Percentiles rank a stretch among this genome's conserved stretches.
Conservation (phyloP, 2,329 filamentous ascomycete species). For the Colletotrichum lentis region DNA sequence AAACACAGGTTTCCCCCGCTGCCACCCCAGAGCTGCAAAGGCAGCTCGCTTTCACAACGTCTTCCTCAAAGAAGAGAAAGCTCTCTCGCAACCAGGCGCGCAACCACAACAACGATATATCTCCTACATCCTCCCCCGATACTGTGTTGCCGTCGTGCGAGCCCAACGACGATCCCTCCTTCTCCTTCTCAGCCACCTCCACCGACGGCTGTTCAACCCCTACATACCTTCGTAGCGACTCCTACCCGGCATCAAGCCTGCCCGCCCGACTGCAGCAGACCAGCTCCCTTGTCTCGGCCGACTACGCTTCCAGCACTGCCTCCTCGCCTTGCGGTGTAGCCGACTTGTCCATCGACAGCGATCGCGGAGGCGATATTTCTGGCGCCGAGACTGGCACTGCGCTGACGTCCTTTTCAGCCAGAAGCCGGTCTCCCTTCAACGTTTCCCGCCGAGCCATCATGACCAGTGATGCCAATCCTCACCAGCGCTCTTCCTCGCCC, state of each 20-base stretch:
- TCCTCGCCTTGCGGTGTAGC: conserved; percentile 68
- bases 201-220: conserved; percentile 39
- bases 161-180: conserved; percentile 57
- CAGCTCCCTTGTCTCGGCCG: conserved; percentile 53
- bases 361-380: conserved; percentile 57
- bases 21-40: conserved; percentile 62
- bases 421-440: conserved; percentile 63
- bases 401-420: conserved; percentile 47
- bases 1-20: conserved; percentile 15
- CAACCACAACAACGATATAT: conserved; percentile 49
- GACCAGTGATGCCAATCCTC: conserved; percentile 65
- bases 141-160: conserved; percentile 63
- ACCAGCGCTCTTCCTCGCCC: conserved; percentile 70
- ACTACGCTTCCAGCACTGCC: conserved; percentile 63
- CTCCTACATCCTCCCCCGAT: conserved; percentile 52
- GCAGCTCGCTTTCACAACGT: conserved; percentile 77
- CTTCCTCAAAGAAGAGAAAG: conserved; percentile 78
- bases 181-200: conserved; percentile 60
- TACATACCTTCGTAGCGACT: conserved; percentile 44
- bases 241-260: conserved; percentile 57
- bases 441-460: conserved; percentile 64
- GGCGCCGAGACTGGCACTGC: conserved; percentile 54
- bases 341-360: conserved; percentile 65
- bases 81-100: conserved; percentile 58
- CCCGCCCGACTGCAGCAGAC: conserved; percentile 59